A percentile compares a stretch with the other conserved stretches of the same genome.
These are phyloP conservation scores for Penicillium malachiteum DNA, from an alignment of 495 filamentous ascomycete species.

Conservation along the genomic window DNA sequence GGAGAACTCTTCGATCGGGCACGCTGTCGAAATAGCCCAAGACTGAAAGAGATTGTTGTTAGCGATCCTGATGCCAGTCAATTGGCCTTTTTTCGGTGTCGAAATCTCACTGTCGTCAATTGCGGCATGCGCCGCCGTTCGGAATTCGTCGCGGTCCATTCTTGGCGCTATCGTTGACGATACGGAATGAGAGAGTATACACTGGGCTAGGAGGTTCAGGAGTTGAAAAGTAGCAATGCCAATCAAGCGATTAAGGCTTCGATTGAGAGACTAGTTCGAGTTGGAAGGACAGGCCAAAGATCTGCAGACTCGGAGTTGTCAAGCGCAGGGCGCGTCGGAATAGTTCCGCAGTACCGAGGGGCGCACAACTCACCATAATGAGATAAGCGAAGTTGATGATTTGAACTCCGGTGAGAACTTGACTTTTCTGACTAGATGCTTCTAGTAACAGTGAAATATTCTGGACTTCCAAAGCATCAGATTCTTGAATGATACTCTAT, in stretches of 20 bases:
- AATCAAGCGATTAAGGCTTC: background rate
- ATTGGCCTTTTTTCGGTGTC: background rate
- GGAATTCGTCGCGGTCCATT: constrained; percentile 85
- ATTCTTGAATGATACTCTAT: too few relatives aligned
- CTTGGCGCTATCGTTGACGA: background rate
- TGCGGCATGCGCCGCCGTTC: constrained; percentile 74
- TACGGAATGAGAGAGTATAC: background rate
- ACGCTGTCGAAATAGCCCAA: constrained; percentile 79
- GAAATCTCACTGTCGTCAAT: constrained; percentile 77
- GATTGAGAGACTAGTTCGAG: background rate
- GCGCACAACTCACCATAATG: too few relatives aligned
- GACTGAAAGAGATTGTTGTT: constrained; percentile 48
- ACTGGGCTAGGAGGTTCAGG: background rate
- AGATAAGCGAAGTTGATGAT: too few relatives aligned
- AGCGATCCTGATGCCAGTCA: background rate
- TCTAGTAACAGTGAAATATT: too few relatives aligned
- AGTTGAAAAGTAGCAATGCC: background rate
- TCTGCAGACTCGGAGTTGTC: background rate
- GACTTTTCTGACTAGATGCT: too few relatives aligned
- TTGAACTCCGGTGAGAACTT: too few relatives aligned
- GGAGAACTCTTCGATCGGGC: constrained; percentile 67
- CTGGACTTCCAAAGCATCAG: too few relatives aligned
- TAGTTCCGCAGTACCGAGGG: background rate
- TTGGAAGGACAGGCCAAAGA: background rate
- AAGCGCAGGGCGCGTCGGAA: background rate